phyloP scores from a whole-genome alignment of 352 stramenopile species.

The Pythium rishiriense region DNA sequence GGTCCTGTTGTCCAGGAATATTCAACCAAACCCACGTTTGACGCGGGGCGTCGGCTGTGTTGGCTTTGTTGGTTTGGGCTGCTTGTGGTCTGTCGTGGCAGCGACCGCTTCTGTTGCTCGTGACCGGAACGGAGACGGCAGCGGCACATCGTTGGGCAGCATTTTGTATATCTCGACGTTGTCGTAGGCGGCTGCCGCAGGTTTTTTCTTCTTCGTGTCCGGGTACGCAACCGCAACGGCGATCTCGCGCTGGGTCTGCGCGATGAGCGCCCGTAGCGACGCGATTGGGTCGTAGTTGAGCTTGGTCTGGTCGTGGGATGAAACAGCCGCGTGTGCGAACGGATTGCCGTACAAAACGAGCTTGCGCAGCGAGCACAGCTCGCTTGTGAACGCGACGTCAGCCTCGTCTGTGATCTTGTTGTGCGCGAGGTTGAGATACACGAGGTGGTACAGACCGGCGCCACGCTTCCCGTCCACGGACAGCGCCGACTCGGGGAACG shows the following conservation, averaged over 20 bases:
- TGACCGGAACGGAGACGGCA: slow-evolving; percentile 56
- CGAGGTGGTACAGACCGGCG: slow-evolving; percentile 59
- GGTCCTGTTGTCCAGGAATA: background rate
- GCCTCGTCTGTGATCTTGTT: slow-evolving; percentile 64
- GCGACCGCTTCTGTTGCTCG: slow-evolving; percentile 30
- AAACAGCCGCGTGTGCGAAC: slow-evolving; percentile 54
- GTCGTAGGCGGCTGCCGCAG: slow-evolving; percentile 51
- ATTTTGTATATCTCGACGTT: slow-evolving; percentile 84
- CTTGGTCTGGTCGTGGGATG: slow-evolving; percentile 62
- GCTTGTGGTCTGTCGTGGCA: slow-evolving; percentile 22
- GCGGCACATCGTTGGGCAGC: slow-evolving; percentile 59
- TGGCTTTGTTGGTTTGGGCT: background rate
- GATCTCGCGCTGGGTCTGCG: slow-evolving; percentile 23
- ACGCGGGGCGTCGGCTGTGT: background rate
- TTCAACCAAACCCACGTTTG: slow-evolving; percentile 9
- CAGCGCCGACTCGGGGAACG: slow-evolving; percentile 68
- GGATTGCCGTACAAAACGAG: slow-evolving; percentile 80
- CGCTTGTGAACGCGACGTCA: slow-evolving; percentile 40
- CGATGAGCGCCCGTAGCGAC: slow-evolving; percentile 46
- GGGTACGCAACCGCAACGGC: slow-evolving; percentile 64
- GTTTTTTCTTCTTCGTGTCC: slow-evolving; percentile 65
- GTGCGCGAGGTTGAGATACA: slow-evolving; percentile 76
- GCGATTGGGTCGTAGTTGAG: slow-evolving; percentile 74
- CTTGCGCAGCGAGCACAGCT: slow-evolving; percentile 63
- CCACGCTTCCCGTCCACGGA: slow-evolving; percentile 60